Percentiles rank a stretch among this genome's conserved stretches.
Evolutionary conservation across 2,329 filamentous ascomycete species (phyloP).

Genomic region (Calonectria honghensis): DNA sequence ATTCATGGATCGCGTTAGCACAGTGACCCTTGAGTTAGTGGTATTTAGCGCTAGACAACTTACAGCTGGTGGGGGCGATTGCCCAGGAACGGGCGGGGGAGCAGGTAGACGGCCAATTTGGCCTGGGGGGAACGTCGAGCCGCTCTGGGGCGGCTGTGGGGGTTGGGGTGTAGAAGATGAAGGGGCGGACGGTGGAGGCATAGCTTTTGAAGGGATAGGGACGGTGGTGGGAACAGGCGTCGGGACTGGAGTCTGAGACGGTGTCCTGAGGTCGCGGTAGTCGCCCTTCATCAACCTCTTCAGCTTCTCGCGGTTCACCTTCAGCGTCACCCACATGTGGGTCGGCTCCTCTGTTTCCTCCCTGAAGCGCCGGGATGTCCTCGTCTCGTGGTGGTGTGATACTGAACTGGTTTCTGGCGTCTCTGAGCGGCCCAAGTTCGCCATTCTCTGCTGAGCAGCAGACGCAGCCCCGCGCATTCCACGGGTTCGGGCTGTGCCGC

Average conservation of each 20-base stretch:
- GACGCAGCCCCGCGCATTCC: conserved; percentile 92
- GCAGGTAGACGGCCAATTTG: conserved; percentile 82
- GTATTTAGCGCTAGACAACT: conserved; percentile 59
- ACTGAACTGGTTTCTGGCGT: conserved; percentile 84
- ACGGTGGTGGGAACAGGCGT: conserved; percentile 58
- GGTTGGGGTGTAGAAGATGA: conserved; percentile 61
- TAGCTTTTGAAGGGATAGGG: conserved; percentile 57
- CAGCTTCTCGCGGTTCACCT: conserved; percentile 82
- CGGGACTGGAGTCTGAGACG: conserved; percentile 60
- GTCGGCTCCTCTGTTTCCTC: conserved; percentile 87
- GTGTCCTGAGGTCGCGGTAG: conserved; percentile 62
- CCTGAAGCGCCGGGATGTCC: conserved; percentile 79
- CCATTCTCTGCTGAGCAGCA: conserved; percentile 91
- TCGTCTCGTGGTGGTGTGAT: conserved; percentile 81
- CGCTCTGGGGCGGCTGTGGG: conserved; percentile 55
- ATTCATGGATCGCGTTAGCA: conserved; percentile 46
- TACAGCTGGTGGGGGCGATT: conserved; percentile 76
- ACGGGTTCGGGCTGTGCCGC: conserved; percentile 88
- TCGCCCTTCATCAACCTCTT: conserved; percentile 77
- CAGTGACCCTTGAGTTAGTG: neutral
- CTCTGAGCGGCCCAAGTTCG: conserved; percentile 86
- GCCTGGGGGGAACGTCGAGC: conserved; percentile 66
- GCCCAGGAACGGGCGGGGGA: conserved; percentile 75
- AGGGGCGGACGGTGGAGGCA: conserved; percentile 63
- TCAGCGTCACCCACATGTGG: conserved; percentile 84